phyloP scores from a whole-genome alignment of 805 yeast genomes.

The Zygoascus flipseniorum region DNA sequence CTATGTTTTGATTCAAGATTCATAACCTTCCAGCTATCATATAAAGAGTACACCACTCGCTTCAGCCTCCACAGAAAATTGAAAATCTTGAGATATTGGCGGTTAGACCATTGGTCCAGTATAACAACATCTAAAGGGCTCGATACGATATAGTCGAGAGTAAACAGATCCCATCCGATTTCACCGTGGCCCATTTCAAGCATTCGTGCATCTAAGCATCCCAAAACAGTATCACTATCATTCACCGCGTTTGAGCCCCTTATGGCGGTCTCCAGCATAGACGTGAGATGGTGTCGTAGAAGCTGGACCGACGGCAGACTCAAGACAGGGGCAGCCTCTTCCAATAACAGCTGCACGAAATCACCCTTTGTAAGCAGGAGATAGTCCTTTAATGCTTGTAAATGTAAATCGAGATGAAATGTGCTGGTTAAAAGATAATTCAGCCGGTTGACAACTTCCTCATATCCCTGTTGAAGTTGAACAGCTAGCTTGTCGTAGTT shows the following conservation, averaged over 20 bases:
- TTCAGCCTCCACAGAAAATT: conserved; percentile 77
- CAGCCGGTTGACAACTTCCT: conserved; percentile 45
- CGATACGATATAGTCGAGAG: conserved; percentile 58
- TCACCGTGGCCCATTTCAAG: conserved; percentile 65
- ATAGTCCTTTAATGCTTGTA: conserved; percentile 55
- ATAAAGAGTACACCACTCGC: conserved; percentile 48
- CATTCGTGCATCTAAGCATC: conserved; percentile 72
- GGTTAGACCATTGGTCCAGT: conserved; percentile 36
- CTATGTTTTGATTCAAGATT: conserved; percentile 20
- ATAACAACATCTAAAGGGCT: conserved; percentile 50
- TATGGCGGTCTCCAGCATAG: conserved; percentile 57
- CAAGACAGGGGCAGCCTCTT: conserved; percentile 45
- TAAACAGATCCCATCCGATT: conserved; percentile 88
- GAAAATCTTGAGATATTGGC: conserved; percentile 66
- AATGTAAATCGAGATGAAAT: conserved; percentile 42
- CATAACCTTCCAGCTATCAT: conserved; percentile 38
- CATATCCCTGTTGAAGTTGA: conserved; percentile 32
- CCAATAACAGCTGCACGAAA: conserved; percentile 58
- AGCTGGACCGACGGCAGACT: conserved; percentile 55
- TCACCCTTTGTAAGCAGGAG: conserved; percentile 74
- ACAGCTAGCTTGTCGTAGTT: conserved; percentile 15
- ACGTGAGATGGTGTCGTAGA: conserved; percentile 57
- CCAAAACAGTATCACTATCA: conserved; percentile 34
- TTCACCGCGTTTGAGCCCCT: conserved; percentile 27
- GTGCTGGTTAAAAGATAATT: conserved; percentile 42